Evolutionary conservation across 371 early-diverging fungal species (phyloP).

Genomic region (Mortierella polycephala): DNA sequence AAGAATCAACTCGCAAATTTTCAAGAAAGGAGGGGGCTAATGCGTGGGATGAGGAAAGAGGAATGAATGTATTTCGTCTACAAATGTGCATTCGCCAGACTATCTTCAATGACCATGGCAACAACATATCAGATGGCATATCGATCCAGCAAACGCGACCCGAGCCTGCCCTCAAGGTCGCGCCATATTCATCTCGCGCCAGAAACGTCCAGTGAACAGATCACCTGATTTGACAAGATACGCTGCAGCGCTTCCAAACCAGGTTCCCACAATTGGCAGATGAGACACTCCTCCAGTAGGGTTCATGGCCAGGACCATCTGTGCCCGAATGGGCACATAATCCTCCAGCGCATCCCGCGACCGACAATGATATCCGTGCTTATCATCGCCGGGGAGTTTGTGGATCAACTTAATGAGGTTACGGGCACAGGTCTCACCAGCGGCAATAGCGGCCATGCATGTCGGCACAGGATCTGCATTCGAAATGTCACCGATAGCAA

Average conservation of each 20-base stretch:
- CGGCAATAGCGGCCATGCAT: slow-evolving; percentile 23
- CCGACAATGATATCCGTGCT: slow-evolving; percentile 15
- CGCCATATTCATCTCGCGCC: slow-evolving; percentile 41
- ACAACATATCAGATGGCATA: too few species aligned
- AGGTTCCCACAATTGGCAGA: slow-evolving; percentile 32
- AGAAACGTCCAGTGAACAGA: slow-evolving; percentile 26
- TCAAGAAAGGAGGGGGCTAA: too few species aligned
- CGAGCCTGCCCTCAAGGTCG: slow-evolving; percentile 5
- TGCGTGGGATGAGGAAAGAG: too few species aligned
- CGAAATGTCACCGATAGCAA: slow-evolving; percentile 76
- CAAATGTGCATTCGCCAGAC: too few species aligned
- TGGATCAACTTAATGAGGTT: slow-evolving; percentile 35
- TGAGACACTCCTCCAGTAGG: slow-evolving; percentile 39
- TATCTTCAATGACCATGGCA: too few species aligned
- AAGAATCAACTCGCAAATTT: too few species aligned
- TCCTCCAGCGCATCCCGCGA: slow-evolving; percentile 29
- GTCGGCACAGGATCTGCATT: slow-evolving; percentile 58
- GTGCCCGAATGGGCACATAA: slow-evolving; percentile 12
- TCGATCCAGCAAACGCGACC: too few species aligned
- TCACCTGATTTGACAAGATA: slow-evolving; percentile 29
- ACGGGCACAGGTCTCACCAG: slow-evolving; percentile 31
- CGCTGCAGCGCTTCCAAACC: slow-evolving; percentile 28
- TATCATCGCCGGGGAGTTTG: neutral
- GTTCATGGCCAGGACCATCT: slow-evolving; percentile 47
- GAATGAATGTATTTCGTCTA: too few species aligned